These are phyloP conservation scores for Daedalea quercina DNA, from an alignment of 768 basidiomycete species.

Conservation along the genomic window DNA sequence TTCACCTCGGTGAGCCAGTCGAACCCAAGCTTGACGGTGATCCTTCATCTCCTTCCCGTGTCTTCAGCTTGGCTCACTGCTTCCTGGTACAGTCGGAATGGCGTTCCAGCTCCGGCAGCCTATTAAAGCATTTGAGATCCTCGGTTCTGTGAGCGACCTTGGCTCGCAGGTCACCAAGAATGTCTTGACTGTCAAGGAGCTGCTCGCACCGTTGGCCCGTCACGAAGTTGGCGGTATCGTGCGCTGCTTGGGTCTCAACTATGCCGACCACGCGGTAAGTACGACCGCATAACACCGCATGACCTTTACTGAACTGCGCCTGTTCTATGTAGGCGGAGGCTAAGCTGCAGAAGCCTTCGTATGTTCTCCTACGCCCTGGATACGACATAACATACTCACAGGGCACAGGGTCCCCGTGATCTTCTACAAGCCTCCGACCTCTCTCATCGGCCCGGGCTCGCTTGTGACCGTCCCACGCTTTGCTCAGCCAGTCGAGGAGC, in stretches of 20 bases:
- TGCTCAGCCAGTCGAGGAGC: constrained; percentile 63
- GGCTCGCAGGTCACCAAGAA: constrained; percentile 55
- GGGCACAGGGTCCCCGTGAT: constrained; percentile 52
- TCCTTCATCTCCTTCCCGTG: neutral
- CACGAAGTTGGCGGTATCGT: constrained; percentile 59
- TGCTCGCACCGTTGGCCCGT: constrained; percentile 62
- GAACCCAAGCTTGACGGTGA: constrained; percentile 61
- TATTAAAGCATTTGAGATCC: constrained; percentile 67
- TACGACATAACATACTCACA: neutral
- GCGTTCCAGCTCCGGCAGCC: constrained; percentile 44
- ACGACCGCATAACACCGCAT: neutral
- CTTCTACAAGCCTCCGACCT: constrained; percentile 71
- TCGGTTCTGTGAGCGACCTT: constrained; percentile 63
- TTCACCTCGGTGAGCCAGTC: constrained; percentile 76
- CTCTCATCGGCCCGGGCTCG: constrained; percentile 66
- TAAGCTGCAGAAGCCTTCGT: constrained; percentile 59
- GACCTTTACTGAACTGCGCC: neutral
- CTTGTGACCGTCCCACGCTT: constrained; percentile 58
- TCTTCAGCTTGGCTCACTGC: constrained; percentile 1
- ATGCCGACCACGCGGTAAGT: constrained; percentile 75
- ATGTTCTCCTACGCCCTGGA: constrained; percentile 17
- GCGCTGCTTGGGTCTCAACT: constrained; percentile 76
- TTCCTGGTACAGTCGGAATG: constrained; percentile 43
- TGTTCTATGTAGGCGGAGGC: constrained; percentile 47
- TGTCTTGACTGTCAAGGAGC: constrained; percentile 61